Conservation (phyloP, 257 asterid genomes). For the Euphrasia confusa region DNA sequence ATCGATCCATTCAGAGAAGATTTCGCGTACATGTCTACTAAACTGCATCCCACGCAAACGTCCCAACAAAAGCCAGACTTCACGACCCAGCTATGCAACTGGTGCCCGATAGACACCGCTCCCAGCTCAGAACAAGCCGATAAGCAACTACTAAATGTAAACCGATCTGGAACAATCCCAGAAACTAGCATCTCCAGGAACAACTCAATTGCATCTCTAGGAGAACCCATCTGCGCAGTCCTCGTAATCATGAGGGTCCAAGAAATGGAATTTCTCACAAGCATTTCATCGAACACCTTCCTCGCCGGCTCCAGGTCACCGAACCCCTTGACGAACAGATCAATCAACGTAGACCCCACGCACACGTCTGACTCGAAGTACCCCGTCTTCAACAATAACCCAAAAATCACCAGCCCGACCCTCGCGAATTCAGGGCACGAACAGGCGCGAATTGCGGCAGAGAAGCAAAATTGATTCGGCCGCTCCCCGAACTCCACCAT, state of each 20-base stretch:
- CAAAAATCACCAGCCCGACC: conserved; percentile 61
- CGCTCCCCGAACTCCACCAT: conserved; percentile 64
- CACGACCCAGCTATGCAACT: conserved; percentile 59
- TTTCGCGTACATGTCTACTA: conserved; percentile 85
- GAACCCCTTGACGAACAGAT: conserved; percentile 62
- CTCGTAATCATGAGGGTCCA: conserved; percentile 94
- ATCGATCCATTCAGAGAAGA: conserved; percentile 46
- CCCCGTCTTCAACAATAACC: conserved; percentile 63
- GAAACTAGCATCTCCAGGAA: conserved; percentile 55
- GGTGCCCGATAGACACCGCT: conserved; percentile 45
- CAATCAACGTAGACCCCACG: conserved; percentile 86
- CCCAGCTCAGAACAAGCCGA: conserved; percentile 81
- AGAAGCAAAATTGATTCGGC: conserved; percentile 78
- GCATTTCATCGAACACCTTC: conserved; percentile 76
- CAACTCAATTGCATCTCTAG: conserved; percentile 40
- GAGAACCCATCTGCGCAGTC: conserved; percentile 49
- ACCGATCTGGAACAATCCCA: conserved; percentile 63
- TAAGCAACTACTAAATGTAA: conserved; percentile 69
- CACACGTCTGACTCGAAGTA: conserved; percentile 73
- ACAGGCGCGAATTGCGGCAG: conserved; percentile 73
- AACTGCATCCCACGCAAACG: conserved; percentile 92
- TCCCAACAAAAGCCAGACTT: conserved; percentile 56
- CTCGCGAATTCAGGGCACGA: conserved; percentile 38
- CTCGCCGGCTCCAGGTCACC: conserved; percentile 54
- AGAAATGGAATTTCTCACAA: conserved; percentile 60